phyloP scores from a whole-genome alignment of 345 rosid genomes.

The Syzygium aqueum region DNA sequence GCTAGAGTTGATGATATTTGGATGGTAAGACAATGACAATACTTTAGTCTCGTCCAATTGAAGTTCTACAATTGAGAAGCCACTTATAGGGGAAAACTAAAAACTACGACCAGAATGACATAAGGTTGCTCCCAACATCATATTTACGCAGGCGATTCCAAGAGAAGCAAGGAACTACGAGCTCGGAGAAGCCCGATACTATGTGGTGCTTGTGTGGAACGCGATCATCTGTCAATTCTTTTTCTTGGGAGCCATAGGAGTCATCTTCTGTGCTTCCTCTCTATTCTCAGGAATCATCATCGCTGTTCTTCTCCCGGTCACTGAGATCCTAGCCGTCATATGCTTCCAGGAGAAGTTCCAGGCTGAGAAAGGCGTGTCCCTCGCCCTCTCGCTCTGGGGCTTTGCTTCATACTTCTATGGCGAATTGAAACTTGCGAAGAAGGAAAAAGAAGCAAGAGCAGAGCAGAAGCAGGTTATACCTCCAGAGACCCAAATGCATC shows the following conservation, averaged over 20 bases:
- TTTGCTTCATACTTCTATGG: conserved; percentile 64
- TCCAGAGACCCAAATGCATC: background rate
- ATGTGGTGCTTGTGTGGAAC: conserved; percentile 22
- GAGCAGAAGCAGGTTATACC: background rate
- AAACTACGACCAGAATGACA: background rate
- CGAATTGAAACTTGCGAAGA: conserved; percentile 29
- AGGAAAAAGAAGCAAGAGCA: background rate
- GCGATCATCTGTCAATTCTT: conserved; percentile 47
- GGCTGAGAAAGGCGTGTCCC: conserved; percentile 58
- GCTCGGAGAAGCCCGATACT: conserved; percentile 48
- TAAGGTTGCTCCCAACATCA: background rate
- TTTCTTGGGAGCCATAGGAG: conserved; percentile 58
- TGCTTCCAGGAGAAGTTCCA: conserved; percentile 56
- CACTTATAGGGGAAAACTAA: background rate
- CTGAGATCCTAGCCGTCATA: conserved; percentile 57
- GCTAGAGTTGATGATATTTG: background rate
- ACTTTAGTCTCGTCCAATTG: background rate
- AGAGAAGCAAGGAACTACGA: conserved; percentile 46
- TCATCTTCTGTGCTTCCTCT: conserved; percentile 52
- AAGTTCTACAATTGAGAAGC: background rate
- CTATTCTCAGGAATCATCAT: conserved; percentile 43
- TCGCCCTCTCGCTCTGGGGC: conserved; percentile 70
- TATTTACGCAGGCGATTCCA: conserved; percentile 34
- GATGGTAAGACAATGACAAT: background rate
- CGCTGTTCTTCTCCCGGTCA: conserved; percentile 42